These are phyloP conservation scores for Pleurotus pulmonarius DNA, from an alignment of 768 basidiomycete species.

Conservation along the genomic window DNA sequence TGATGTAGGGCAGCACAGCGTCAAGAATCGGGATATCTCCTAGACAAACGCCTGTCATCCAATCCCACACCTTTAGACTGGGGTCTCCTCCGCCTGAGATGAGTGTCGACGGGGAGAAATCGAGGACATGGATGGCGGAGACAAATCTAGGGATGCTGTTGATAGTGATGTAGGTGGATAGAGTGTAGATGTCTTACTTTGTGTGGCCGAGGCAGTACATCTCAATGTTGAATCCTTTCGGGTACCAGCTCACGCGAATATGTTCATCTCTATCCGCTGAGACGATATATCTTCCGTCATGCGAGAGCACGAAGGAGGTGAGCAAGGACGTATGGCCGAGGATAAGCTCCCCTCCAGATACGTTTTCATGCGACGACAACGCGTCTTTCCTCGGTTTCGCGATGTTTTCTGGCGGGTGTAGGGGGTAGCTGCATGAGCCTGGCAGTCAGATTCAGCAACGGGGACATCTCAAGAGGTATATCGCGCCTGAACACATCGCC, in stretches of 20 bases:
- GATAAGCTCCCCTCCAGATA: conserved; percentile 64
- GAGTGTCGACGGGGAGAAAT: conserved; percentile 40
- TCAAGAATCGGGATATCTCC: conserved; percentile 50
- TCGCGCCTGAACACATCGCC: conserved; percentile 85
- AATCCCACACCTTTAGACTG: conserved; percentile 74
- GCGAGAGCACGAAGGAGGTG: conserved; percentile 65
- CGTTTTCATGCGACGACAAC: conserved; percentile 63
- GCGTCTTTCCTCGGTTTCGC: conserved; percentile 30
- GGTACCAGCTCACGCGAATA: conserved; percentile 87
- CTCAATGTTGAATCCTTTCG: conserved; percentile 82
- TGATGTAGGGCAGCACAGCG: conserved; percentile 46
- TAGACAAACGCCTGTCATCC: conserved; percentile 57
- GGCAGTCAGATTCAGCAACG: not conserved
- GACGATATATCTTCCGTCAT: conserved; percentile 71
- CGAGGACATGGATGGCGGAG: conserved; percentile 73
- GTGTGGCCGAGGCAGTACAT: conserved; percentile 82
- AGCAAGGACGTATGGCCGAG: conserved; percentile 89
- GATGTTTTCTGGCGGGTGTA: conserved; percentile 36
- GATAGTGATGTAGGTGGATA: no score
- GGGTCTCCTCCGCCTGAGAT: conserved; percentile 90
- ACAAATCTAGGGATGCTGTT: conserved; percentile 56
- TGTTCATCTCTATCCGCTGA: conserved; percentile 96
- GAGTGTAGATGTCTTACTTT: conserved; percentile 45
- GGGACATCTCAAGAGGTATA: not conserved
- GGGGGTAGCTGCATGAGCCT: conserved; percentile 48